These are phyloP conservation scores for Tricholoma sp. DNA, from an alignment of 768 basidiomycete genomes.

Conservation along the genomic window DNA sequence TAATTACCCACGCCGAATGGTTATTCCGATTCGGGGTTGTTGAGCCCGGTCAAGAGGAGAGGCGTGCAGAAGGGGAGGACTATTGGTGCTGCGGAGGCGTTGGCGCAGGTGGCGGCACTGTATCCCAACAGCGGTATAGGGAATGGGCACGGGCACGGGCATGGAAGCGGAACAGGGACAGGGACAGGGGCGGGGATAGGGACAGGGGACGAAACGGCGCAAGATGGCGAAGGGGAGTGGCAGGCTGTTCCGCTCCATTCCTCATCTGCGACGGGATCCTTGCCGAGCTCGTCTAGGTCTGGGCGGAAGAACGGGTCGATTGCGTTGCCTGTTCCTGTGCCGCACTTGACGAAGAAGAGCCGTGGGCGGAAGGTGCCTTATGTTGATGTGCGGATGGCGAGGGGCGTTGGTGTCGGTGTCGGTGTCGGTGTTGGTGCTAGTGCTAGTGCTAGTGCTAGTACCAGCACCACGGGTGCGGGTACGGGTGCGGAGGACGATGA, in stretches of 20 bases:
- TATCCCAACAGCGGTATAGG: constrained; percentile 4
- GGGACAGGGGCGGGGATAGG: not conserved
- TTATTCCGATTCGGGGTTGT: constrained; percentile 12
- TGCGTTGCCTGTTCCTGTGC: constrained; percentile 52
- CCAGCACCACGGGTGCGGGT: too few relatives aligned
- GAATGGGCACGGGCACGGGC: too few relatives aligned
- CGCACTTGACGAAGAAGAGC: constrained; percentile 66
- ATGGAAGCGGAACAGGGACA: too few relatives aligned
- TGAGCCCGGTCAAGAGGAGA: constrained; percentile 4
- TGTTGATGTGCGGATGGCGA: constrained; percentile 26
- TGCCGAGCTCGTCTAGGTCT: not conserved
- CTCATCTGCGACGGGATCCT: not conserved
- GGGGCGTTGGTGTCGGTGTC: constrained; percentile 1
- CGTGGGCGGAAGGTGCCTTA: constrained; percentile 65
- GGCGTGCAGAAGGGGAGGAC: not conserved
- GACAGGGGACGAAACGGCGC: too few relatives aligned
- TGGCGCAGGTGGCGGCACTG: constrained; percentile 13
- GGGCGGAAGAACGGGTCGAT: constrained; percentile 13
- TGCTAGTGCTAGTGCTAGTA: not conserved
- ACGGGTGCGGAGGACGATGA: constrained; percentile 11
- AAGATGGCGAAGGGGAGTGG: constrained; percentile 3
- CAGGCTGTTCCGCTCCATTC: not conserved
- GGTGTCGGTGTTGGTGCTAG: not conserved
- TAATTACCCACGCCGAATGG: constrained; percentile 11
- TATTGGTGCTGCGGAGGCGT: constrained; percentile 19